phyloP scores from a whole-genome alignment of 352 stramenopile genomes.

The Peronosclerospora sorghi region DNA sequence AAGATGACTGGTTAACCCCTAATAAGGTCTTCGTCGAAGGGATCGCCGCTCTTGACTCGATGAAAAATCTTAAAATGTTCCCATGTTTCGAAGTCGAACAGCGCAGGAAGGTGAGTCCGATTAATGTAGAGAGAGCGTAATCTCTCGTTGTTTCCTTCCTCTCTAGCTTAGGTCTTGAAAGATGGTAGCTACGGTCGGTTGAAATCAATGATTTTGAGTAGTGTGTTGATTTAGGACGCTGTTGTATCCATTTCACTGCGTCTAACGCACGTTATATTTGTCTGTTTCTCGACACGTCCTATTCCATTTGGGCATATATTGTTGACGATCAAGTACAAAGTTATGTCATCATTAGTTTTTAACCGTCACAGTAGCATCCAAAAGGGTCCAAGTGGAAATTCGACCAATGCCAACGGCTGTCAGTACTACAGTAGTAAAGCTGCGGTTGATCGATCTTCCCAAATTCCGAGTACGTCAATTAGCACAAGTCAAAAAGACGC shows the following conservation, averaged over 20 bases:
- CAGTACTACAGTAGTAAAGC: no score
- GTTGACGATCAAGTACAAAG: no score
- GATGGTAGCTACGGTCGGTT: constrained; percentile 4
- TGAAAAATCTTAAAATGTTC: constrained; percentile 53
- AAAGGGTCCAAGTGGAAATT: no score
- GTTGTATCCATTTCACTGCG: neutral
- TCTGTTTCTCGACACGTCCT: no score
- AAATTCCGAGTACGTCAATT: constrained; percentile 17
- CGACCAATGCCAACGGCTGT: no score
- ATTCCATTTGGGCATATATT: no score
- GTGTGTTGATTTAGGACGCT: no score
- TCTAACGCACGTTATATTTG: no score
- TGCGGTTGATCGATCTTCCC: constrained; percentile 7
- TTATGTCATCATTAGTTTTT: constrained; percentile 19
- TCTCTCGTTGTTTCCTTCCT: constrained; percentile 13
- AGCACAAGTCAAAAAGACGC: constrained; percentile 11
- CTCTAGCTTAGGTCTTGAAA: constrained; percentile 9
- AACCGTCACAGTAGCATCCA: constrained; percentile 1
- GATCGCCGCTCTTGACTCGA: constrained; percentile 36
- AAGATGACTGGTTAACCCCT: constrained; percentile 58
- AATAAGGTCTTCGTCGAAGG: constrained; percentile 52
- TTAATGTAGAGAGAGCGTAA: constrained; percentile 1
- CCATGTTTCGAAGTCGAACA: constrained; percentile 38
- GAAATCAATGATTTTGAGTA: constrained; percentile 26
- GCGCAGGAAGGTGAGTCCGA: constrained; percentile 2